Evolutionary conservation across 1,139 yeast genomes (phyloP), one percentile per base, ranked within the genome.

Genomic region (Kodamaea derodonti): DNA sequence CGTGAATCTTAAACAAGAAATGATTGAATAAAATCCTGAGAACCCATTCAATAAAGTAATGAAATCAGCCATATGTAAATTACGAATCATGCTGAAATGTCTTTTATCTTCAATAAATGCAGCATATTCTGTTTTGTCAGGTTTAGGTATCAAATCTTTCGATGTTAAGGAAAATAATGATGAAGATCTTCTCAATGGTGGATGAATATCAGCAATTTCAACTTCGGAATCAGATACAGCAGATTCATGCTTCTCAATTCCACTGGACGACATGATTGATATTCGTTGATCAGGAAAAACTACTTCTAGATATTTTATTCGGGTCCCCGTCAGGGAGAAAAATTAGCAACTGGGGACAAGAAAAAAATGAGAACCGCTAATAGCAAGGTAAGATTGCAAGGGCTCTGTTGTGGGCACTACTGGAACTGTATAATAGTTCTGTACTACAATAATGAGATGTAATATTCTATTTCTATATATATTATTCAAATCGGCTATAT

Each of bases 41-140:
- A 84, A 84, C 6, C 92, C 97, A 60, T 92, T 92, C 58, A 92
- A 70, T 64, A 88, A 73, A 2, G 98, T 92, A 54, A 92, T 92
- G 62, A 81, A 87, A 58, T 92, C 98, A 3, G 98, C 98, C 80
- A 90, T 72, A 58, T 92, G 97, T 45, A 92, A 74, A 53, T 83
- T 83, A 54, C 95, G 70, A 38, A 84, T 60, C 69, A 84, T 72
- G 32, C 84, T 78, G 47, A 84, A 80, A 54, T 84, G 97, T 53
- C 95, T 75, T 36, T 74, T 72, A 58, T 88, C 96, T 33, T 79
- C 75, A 38, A 87, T 78, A 54, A 87, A 87, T 31, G 82, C 85
- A 43, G 75, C 72, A 50, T 85, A 83, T 54, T 86, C 96, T 26
- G 72, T 72, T 46, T 80, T 82, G 46, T 83, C 87, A 6, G 88